These are phyloP conservation scores for Hibiscus tridactylites DNA, from an alignment of 345 rosid species.

Conservation along the genomic window DNA sequence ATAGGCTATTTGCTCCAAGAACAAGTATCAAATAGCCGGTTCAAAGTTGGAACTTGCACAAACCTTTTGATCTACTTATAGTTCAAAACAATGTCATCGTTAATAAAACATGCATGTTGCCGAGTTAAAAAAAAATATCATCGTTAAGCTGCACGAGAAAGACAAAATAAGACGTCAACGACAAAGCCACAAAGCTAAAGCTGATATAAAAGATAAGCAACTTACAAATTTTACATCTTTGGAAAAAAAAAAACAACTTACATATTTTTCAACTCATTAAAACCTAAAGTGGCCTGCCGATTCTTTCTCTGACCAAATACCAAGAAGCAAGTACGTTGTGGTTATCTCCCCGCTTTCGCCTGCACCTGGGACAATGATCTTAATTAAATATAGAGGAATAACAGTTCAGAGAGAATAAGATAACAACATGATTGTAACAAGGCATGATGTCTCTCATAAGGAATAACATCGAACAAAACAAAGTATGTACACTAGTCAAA, in stretches of 20 bases:
- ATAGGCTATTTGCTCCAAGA: neutral
- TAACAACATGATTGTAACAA: neutral
- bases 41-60: neutral
- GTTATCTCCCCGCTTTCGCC: conserved; percentile 77
- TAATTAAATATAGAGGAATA: neutral
- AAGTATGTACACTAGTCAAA: neutral
- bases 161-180: conserved; percentile 13
- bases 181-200: neutral
- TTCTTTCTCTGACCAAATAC: conserved; percentile 70
- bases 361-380: conserved; percentile 21
- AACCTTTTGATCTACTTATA: neutral
- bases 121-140: conserved; percentile 18
- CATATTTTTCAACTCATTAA: conserved; percentile 53
- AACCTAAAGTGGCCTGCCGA: conserved; percentile 75
- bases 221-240: conserved; percentile 41
- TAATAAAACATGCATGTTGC: neutral
- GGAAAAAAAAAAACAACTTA: conserved; percentile 26
- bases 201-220: conserved; percentile 2
- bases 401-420: neutral
- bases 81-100: conserved; percentile 33
- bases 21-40: neutral
- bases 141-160: conserved; percentile 47
- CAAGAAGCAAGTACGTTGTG: conserved; percentile 58
- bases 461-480: neutral
- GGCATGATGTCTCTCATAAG: too few relatives aligned